Evolutionary conservation across 1,284 basidiomycete genomes (phyloP), one percentile per base, ranked within the genome.

Genomic region (Tilletia horrida): DNA sequence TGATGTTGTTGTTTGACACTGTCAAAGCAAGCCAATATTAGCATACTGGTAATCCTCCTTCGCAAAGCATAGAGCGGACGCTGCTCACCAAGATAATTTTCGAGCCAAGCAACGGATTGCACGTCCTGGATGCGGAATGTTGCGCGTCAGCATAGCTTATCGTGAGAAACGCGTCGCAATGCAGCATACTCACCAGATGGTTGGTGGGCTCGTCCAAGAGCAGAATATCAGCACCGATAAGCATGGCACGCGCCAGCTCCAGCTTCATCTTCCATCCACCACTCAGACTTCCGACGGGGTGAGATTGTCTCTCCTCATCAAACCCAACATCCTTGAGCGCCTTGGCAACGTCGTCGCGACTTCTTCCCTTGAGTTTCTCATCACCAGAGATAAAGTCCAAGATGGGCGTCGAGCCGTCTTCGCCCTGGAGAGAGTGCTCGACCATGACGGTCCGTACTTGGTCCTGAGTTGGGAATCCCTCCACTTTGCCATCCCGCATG

Each of bases 251-350:
- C 91, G 87, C 84, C 90, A 95, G 71, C 93, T 87, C 85, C 82
- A 86, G 78, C 80, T 93, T 92, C 95, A 98, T 98, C 86, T 98
- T 98, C 95, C 95, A 98, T 64, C 96, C 95, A 83, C 96, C 96
- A 23, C 93, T 97, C 69, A 97, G 85, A 65, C 92, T 91, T 62
- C 90, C 91, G 69, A 97, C 94, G 55, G 88, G 85, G 79, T 95
- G 91, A 48, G 86, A 83, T 84, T 97, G 94, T 71, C 93, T 87
- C 68, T 86, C 87, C 71, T 92, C 90, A 75, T 93, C 90, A 81
- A 98, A 98, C 61, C 96, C 95, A 69, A 81, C 80, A 21, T 75
- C 71, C 27, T 62, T 66, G 43, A 81, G 72, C 66, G 76, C 76
- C 44, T 70, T 69, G 16, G 74, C 73, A 3, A 80, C 72, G 62